Conservation (phyloP, 306 rosid genomes). For the Cicer bijugum region DNA sequence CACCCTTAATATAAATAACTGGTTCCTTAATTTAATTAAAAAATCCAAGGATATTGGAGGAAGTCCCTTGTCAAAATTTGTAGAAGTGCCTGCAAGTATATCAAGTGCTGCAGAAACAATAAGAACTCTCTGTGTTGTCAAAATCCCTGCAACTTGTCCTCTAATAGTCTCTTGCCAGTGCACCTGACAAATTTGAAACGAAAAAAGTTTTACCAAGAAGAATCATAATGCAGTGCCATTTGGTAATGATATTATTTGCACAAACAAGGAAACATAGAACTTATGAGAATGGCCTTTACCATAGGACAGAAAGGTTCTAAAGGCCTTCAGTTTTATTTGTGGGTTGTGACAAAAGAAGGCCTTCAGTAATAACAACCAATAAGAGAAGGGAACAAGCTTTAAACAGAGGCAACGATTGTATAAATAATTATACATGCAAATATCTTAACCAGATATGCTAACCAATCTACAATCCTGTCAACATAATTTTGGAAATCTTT, state of each 20-base stretch:
- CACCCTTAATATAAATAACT: conserved; percentile 27
- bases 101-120: conserved; percentile 88
- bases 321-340: conserved; percentile 32
- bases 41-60: conserved; percentile 88
- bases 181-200: conserved; percentile 62
- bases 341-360: not conserved
- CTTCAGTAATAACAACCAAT: conserved; percentile 17
- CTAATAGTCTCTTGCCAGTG: conserved; percentile 98
- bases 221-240: conserved; percentile 28
- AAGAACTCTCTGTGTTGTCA: conserved; percentile 87
- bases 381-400: conserved; percentile 17
- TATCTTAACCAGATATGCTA: conserved; percentile 8
- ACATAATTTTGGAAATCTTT: too few species aligned
- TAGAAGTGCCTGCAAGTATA: conserved; percentile 73
- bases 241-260: conserved; percentile 22
- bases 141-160: conserved; percentile 92
- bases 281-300: conserved; percentile 32
- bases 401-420: conserved; percentile 17
- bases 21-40: conserved; percentile 23
- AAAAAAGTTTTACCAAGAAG: conserved; percentile 37
- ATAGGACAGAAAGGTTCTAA: conserved; percentile 22
- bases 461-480: not conserved
- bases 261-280: conserved; percentile 35
- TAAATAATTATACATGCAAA: conserved; percentile 27
- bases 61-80: conserved; percentile 90